These are phyloP conservation scores for Stagonosporopsis vannaccii DNA, from an alignment of 2,329 filamentous ascomycete species.

Conservation along the genomic window DNA sequence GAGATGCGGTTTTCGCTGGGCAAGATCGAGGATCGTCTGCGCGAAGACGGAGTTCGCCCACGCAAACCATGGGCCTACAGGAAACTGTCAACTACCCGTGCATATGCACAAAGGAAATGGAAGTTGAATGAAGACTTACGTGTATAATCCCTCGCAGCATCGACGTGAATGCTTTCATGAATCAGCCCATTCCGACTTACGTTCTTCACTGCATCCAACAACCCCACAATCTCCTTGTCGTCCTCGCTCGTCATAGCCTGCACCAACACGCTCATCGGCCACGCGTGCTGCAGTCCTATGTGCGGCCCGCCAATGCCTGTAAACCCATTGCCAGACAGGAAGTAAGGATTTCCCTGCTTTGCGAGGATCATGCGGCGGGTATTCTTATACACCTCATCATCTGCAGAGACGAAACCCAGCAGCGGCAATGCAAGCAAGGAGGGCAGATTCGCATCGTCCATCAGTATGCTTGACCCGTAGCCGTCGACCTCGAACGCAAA, in stretches of 20 bases:
- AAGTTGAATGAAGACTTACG: slow-evolving; percentile 56
- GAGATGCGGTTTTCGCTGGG: slow-evolving; percentile 85
- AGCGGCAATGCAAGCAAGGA: slow-evolving; percentile 80
- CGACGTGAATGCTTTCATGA: slow-evolving; percentile 91
- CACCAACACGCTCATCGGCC: slow-evolving; percentile 94
- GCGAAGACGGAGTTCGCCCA: slow-evolving; percentile 99
- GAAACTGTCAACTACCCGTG: neutral
- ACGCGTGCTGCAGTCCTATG: slow-evolving; percentile 87
- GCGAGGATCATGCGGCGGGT: slow-evolving; percentile 83
- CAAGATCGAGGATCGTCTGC: slow-evolving; percentile 87
- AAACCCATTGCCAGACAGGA: slow-evolving; percentile 77
- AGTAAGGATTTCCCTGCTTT: slow-evolving; percentile 86
- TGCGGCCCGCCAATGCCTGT: slow-evolving; percentile 85
- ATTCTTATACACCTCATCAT: slow-evolving; percentile 81
- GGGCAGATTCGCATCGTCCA: slow-evolving; percentile 90
- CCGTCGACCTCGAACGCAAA: slow-evolving; percentile 91
- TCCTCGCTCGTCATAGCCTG: slow-evolving; percentile 89
- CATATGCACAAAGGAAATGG: neutral
- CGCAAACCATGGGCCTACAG: slow-evolving; percentile 82
- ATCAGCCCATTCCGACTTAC: slow-evolving; percentile 80
- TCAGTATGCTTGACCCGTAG: slow-evolving; percentile 80
- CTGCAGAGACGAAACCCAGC: slow-evolving; percentile 73
- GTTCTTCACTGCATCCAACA: slow-evolving; percentile 75
- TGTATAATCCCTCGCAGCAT: slow-evolving; percentile 74
- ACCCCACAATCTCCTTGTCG: slow-evolving; percentile 80